Base-by-base conservation (phyloP, 768 basidiomycete genomes). In the Panus rudis region DNA sequence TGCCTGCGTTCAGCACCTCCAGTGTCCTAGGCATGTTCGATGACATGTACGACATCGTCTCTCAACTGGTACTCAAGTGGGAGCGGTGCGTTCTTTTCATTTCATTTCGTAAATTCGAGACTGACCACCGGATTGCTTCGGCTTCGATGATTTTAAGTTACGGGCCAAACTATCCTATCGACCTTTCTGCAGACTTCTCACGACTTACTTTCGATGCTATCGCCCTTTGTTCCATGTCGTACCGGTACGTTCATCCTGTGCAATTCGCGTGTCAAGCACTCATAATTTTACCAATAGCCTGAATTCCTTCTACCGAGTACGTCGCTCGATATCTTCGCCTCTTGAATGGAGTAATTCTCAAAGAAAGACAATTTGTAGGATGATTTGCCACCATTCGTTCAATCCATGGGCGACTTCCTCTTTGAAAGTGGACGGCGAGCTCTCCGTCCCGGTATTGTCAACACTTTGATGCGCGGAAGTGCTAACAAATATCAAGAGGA, bases 141-240 rank as follows among this genome's bases (percentile, higher is more conserved):
- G 4, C n/a, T 30, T 30, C 16, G 35, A 26, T 35, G 10, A 23
- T 12, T 31, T 26, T 4, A 32, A 71, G 70, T 24, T 73, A 72
- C 44, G 73, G 72, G 4, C 64, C 70, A 2, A 57, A 63, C 8
- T 51, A 59, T 37, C 46, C 56, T 20, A 67, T 75, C 37, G 67
- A 72, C 33, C 65, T 69, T 3, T 54, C 66, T 1, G 64, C 67
- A 20, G 72, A 75, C 52, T 72, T 69, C 45, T 72, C 72, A n/a
- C 60, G 67, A 12, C 60, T 73, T 17, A 67, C 73, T 1, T 61
- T 73, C 33, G 73, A 75, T 42, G 68, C 72, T 2, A 62, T 74
- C 42, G 63, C 68, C 0, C 56, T 67, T 17, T 72, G 70, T 46
- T 58, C 70, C 30, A 71, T 72, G 67, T 62, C 57, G 2, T 60